Evolutionary conservation across 83 land plant genomes (phyloP), one percentile per base, ranked within the genome.

Genomic region (Picea abies): DNA sequence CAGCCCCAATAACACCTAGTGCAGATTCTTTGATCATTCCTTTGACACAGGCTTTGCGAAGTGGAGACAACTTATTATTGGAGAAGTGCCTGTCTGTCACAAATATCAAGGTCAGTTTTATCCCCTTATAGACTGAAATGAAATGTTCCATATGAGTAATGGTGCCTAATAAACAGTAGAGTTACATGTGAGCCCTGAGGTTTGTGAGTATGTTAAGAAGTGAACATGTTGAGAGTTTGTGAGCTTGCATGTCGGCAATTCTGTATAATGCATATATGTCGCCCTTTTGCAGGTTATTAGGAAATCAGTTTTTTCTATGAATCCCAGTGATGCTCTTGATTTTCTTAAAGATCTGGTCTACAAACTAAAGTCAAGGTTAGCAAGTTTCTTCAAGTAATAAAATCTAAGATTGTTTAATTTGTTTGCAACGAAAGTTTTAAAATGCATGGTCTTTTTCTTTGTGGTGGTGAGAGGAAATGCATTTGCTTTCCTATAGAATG

Each of bases 241-340:
- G 56, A 35, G 6, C 5, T 15, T 49, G 6, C 37, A 52, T 76
- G 22, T 20, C 14, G 10, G 52, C 56, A 25, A 52, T 52, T 49
- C 20, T n/a, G 22, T 3, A 25, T 52, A 26, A 76, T 12, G 23
- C 26, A 4, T n/a, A 49, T 52, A 12, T 76, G 15, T 76, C 22
- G n/a, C 61, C 8, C 5, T 49, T 14, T 52, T 47, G 61, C 61
- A 76, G 79, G 62, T 76, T 76, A 49, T 60, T 12, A 76, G 5
- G 79, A 76, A 52, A 60, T 76, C 37, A 76, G 79, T 76, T 25
- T 14, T 52, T 52, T 76, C 79, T 76, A 29, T 76, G 14, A 76
- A 32, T 76, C 58, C 79, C 16, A 20, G 2, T 5, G 61, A 76
- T 56, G 79, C 37, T 76, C 32, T 76, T 22, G 60, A 76, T 60